These are phyloP conservation scores for Leishmania guyanensis DNA, from an alignment of 208 protist genomes.

Conservation along the genomic window DNA sequence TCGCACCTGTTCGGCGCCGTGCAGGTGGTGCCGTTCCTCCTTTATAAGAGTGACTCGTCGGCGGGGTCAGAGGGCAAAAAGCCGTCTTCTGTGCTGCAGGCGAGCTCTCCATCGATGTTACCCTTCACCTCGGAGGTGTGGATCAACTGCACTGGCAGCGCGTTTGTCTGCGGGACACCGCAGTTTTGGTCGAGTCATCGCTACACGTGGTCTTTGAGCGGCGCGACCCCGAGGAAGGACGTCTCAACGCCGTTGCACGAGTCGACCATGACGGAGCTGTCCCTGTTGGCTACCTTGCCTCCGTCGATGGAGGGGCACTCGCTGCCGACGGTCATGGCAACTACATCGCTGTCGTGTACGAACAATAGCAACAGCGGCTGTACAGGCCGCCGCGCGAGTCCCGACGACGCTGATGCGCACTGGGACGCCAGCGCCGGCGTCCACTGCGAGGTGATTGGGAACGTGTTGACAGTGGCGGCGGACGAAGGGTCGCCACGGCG, in stretches of 20 bases:
- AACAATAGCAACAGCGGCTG: slow-evolving; percentile 8
- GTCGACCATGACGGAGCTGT: slow-evolving; percentile 13
- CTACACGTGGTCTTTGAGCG: slow-evolving; percentile 8
- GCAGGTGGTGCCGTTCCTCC: slow-evolving; percentile 42
- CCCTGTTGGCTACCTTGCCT: not conserved
- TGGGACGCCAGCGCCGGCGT: slow-evolving; percentile 7
- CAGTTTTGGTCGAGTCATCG: slow-evolving; percentile 37
- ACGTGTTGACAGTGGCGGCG: slow-evolving; percentile 10
- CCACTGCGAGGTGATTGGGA: slow-evolving; percentile 33
- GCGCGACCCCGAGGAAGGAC: not conserved
- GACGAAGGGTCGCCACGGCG: slow-evolving; percentile 14
- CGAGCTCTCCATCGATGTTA: not conserved
- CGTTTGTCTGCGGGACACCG: slow-evolving; percentile 35
- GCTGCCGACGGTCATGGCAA: slow-evolving; percentile 23
- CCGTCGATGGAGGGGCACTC: not conserved
- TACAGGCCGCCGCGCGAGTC: slow-evolving; percentile 4
- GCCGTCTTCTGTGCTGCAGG: not conserved
- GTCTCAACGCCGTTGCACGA: slow-evolving; percentile 19
- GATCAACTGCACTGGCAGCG: slow-evolving; percentile 1
- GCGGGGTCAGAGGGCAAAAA: not conserved
- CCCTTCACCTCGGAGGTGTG: slow-evolving; percentile 3
- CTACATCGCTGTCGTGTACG: slow-evolving; percentile 22
- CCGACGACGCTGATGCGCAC: not conserved
- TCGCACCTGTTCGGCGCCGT: slow-evolving; percentile 45
- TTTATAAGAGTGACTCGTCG: slow-evolving; percentile 1